phyloP scores from a whole-genome alignment of 352 stramenopile genomes.

The Phytophthora colocasiae region DNA sequence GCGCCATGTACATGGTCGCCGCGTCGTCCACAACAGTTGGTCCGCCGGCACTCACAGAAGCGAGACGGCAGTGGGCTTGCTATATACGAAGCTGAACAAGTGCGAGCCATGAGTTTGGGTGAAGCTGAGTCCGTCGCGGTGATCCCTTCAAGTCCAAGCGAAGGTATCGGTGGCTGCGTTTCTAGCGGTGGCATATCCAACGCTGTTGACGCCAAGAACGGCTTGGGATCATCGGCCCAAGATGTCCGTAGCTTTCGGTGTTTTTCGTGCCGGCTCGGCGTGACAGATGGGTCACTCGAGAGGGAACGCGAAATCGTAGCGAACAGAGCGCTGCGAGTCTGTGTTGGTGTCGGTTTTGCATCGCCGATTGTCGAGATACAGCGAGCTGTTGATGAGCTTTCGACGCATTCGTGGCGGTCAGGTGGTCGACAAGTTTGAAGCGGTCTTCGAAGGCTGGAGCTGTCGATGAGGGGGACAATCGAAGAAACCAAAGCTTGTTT shows the following conservation, averaged over 20 bases:
- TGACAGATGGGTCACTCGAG: conserved; percentile 9
- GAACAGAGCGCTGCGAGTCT: conserved; percentile 6
- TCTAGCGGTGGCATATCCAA: no score
- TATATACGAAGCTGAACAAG: conserved; percentile 2
- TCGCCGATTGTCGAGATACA: conserved; percentile 25
- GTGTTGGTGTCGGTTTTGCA: conserved; percentile 18
- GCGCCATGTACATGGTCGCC: conserved; percentile 28
- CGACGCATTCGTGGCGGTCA: conserved; percentile 4
- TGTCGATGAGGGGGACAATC: not conserved
- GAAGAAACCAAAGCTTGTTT: conserved; percentile 25
- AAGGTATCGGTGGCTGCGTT: conserved; percentile 1
- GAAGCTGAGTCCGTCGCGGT: conserved; percentile 19
- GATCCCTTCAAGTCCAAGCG: conserved; percentile 15
- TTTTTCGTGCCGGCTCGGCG: not conserved
- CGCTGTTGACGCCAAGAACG: no score
- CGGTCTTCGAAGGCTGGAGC: not conserved
- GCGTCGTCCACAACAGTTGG: conserved; percentile 33
- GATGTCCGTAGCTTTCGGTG: conserved; percentile 18
- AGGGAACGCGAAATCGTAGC: conserved; percentile 32
- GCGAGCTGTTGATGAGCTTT: conserved; percentile 1
- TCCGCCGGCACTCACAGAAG: conserved; percentile 33
- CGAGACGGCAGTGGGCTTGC: conserved; percentile 16
- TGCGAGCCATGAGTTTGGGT: conserved; percentile 20
- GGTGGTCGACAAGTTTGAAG: conserved; percentile 3
- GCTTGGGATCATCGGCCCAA: not conserved